Base-by-base conservation (phyloP, 1,284 basidiomycete species). In the Irpex sp. region DNA sequence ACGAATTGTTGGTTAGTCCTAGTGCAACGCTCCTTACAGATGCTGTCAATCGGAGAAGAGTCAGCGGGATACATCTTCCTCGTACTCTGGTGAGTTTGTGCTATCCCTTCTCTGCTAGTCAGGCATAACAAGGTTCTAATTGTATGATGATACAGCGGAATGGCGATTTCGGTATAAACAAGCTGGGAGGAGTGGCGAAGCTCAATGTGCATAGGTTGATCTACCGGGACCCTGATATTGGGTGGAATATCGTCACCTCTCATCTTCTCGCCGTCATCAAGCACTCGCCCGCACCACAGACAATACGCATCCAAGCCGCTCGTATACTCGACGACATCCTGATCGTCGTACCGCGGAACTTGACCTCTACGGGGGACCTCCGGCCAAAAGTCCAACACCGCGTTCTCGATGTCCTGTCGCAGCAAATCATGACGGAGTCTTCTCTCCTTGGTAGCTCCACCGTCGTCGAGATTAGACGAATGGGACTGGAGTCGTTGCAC, bases 151-250 rank as follows among this genome's bases (percentile, higher is more conserved):
- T 47, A 58, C 68, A 92, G 89, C 83, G 89, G 15, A 82, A 88
- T 5, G 90, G 89, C 0, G 91, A 93, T 70, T 98, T 97, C 77
- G 93, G 93, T 5, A 87, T 98, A 55, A 86, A 85, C 64, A 94
- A 93, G 72, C 78, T 98, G 9, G 92, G 93, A 21, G 82, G 85
- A 0, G 90, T 98, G 1, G 83, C 90, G 0, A 81, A 87, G 60
- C 81, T 94, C 60, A 98, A 98, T 71, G 88, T 96, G 13, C 84
- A 90, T 68, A 87, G 97, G 4, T 82, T 99, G 31, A 90, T 96
- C 49, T 89, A 88, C 65, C 81, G 87, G 3, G 83, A 90, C 6
- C 87, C 94, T 0, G 85, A 88, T 17, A 78, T 94, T n/a, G 95
- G 92, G 5, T 98, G 96, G 96, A 81, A 89, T 54, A 82, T 87